phyloP scores from a whole-genome alignment of 2,329 filamentous ascomycete species.

The Trichoderma sp. region DNA sequence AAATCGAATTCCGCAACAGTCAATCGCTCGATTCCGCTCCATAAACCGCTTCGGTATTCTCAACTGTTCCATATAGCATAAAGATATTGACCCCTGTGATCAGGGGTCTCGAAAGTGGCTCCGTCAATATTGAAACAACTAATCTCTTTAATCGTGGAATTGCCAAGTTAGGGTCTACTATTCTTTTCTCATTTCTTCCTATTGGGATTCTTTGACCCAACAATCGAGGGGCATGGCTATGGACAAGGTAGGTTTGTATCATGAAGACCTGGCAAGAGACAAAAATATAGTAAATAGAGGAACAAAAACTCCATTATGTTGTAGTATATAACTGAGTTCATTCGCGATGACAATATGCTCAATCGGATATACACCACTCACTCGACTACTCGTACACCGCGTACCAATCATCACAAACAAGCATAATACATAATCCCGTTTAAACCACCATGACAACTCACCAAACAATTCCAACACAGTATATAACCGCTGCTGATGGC shows the following conservation, averaged over 20 bases:
- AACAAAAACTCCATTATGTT: neutral
- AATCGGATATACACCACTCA: neutral
- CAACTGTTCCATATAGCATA: too few relatives aligned
- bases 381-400: neutral
- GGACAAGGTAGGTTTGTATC: neutral
- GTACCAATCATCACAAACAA: neutral
- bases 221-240: neutral
- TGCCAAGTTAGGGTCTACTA: neutral
- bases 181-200: neutral
- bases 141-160: neutral
- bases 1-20: neutral
- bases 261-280: neutral
- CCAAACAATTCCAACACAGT: neutral
- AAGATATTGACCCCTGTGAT: neutral
- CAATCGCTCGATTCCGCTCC: neutral
- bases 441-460: neutral
- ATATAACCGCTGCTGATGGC: neutral
- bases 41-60: neutral
- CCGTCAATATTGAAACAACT: neutral
- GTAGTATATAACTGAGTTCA: neutral
- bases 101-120: neutral
- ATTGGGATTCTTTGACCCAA: neutral
- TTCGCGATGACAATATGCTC: neutral
- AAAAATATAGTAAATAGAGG: neutral
- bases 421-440: neutral